Conservation (phyloP, 2,329 filamentous ascomycete species). For the Tetracladium maxilliforme region DNA sequence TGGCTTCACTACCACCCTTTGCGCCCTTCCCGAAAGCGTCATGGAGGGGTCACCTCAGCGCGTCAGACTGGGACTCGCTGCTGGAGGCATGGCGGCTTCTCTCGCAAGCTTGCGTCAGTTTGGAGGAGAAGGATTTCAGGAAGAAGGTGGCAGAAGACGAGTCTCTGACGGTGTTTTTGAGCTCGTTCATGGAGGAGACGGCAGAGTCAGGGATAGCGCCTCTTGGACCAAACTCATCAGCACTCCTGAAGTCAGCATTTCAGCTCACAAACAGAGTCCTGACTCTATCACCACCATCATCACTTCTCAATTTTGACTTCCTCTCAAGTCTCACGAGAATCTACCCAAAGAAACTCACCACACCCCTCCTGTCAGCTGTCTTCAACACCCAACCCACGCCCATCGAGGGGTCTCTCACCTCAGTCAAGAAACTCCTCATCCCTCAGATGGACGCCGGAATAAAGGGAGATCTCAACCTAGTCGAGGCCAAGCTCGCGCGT, state of each 20-base stretch:
- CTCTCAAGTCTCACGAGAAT: slow-evolving; percentile 52
- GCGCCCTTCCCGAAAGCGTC: slow-evolving; percentile 60
- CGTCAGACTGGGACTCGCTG: slow-evolving; percentile 64
- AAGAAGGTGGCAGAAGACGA: slow-evolving; percentile 35
- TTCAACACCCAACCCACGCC: slow-evolving; percentile 33
- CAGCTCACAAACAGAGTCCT: slow-evolving; percentile 45
- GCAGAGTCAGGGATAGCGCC: slow-evolving; percentile 18
- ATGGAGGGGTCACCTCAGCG: slow-evolving; percentile 50
- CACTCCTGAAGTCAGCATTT: slow-evolving; percentile 50
- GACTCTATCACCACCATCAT: slow-evolving; percentile 22
- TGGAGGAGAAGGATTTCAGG: slow-evolving; percentile 40
- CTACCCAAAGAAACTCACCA: slow-evolving; percentile 48
- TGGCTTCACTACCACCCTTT: slow-evolving; percentile 49
- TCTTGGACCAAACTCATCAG: slow-evolving; percentile 14
- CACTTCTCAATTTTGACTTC: slow-evolving; percentile 49
- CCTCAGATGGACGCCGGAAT: slow-evolving; percentile 46
- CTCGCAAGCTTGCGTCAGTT: slow-evolving; percentile 45
- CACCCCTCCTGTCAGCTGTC: slow-evolving; percentile 30
- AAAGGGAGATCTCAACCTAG: slow-evolving; percentile 34
- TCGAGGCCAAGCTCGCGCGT: slow-evolving; percentile 37
- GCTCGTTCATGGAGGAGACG: slow-evolving; percentile 47
- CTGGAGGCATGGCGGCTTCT: slow-evolving; percentile 64
- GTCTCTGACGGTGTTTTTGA: slow-evolving; percentile 47
- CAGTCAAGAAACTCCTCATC: slow-evolving; percentile 47
- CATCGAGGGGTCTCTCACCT: slow-evolving; percentile 39